phyloP scores from a whole-genome alignment of 2,329 filamentous ascomycete species.

The Hypoxylon sp. region DNA sequence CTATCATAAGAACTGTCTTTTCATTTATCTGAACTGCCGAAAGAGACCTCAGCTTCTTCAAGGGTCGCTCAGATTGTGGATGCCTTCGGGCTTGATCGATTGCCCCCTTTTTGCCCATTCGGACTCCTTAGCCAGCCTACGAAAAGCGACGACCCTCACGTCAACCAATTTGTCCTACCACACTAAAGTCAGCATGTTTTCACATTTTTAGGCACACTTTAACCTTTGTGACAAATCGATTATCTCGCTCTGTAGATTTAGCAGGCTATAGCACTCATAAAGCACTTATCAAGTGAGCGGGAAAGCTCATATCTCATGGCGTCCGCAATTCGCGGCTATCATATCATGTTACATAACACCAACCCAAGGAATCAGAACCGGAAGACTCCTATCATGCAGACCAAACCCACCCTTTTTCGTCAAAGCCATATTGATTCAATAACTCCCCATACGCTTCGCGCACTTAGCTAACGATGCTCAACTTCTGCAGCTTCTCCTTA shows the following conservation, averaged over 20 bases:
- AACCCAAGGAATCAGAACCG: slow-evolving; percentile 12
- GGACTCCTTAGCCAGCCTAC: slow-evolving; percentile 8
- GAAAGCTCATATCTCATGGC: not conserved
- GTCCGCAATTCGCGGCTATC: too few species aligned
- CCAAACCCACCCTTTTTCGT: slow-evolving; percentile 14
- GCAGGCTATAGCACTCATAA: too few species aligned
- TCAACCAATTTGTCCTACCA: slow-evolving; percentile 2
- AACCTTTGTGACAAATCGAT: too few species aligned
- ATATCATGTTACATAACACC: not conserved
- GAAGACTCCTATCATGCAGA: slow-evolving; percentile 27
- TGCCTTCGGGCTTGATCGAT: not conserved
- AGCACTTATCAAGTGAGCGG: too few species aligned
- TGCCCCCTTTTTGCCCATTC: not conserved
- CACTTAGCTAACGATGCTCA: slow-evolving; percentile 14
- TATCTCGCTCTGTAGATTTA: too few species aligned
- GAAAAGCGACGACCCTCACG: slow-evolving; percentile 10
- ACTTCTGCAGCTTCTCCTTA: slow-evolving; percentile 50
- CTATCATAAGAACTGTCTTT: not conserved
- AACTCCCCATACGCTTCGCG: not conserved
- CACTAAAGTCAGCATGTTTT: too few species aligned
- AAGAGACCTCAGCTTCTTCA: too few species aligned
- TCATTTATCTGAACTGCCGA: too few species aligned
- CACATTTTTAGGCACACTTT: too few species aligned
- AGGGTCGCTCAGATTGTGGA: too few species aligned
- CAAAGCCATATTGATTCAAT: not conserved